Evolutionary conservation across 192 early-diverging fungal genomes (phyloP), one percentile per base, ranked within the genome.

Genomic region (Entrophospora sp.): DNA sequence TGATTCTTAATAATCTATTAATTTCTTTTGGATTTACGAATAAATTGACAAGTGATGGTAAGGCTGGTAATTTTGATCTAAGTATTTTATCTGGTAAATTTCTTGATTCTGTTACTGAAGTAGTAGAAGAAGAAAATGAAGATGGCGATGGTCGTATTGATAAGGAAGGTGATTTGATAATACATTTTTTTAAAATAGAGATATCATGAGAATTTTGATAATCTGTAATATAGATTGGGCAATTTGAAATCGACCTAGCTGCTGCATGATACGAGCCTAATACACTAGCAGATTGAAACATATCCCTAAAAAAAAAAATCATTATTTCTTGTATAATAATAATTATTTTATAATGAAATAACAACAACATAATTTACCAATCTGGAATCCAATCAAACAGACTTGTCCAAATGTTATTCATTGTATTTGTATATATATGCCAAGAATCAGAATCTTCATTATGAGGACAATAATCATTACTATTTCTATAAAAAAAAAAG

Each of bases 161-260:
- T 30, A 28, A 43, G 16, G 37, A 27, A 27, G 38, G 25, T 16
- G 27, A n/a, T n/a, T 61, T 61, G 20, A 61, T 18, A 16, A 61
- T n/a, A 28, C 58, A 61, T 36, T 24, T 63, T 30, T 40, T 18
- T 5, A 63, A 22, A 20, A 63, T 13, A 22, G 32, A 25, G 4
- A 31, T 43, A 46, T 70, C 28, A 43, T 74, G 72, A 5, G 61
- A 6, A 22, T 59, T 43, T 8, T 64, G 61, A 2, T 30, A 10
- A 43, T 78, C 82, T 2, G 81, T 84, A 18, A 84, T 73, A 61
- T 84, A 85, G 10, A 85, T 51, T n/a, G 77, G 80, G 0, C 82
- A 79, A 7, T 80, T 83, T 55, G 76, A 78, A 3, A 85, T 60
- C 18, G 68, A 62, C 13, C 82, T 78, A 13, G 76, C 66, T 14